Base-by-base conservation (phyloP, 495 filamentous ascomycete genomes). In the Xanthoparmelia taractica region DNA sequence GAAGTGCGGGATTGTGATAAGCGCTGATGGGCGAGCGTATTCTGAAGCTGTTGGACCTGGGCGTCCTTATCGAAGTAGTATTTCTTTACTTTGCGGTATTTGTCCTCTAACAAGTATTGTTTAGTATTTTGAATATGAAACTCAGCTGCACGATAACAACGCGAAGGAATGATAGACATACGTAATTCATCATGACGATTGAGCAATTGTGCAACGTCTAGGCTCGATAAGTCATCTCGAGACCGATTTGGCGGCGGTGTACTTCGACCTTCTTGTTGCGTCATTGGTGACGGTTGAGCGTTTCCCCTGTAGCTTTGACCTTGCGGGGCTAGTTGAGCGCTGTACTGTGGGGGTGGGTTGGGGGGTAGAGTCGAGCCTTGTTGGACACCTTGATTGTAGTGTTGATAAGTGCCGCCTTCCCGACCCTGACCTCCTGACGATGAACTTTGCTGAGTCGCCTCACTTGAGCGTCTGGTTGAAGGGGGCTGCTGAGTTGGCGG, bases 31-130 rank as follows among this genome's bases (percentile, higher is more conserved):
- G 95, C 94, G 54, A 98, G 84, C 7, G 90, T 93, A 72, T 98
- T 97, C 74, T 98, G 94, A 15, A 98, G 84, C 69, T 92, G 88
- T 72, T 97, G 91, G 15, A 98, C 90, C 71, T 97, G 93, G 55
- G 87, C 79, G 70, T 95, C 92, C 68, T 92, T 91, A 63, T 98
- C 94, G 72, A 97, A 98, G 72, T 97, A 98, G 66, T 96, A 88
- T 38, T 89, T 84, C 78, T 98, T 98, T 58, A 98, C 94, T 73
- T 97, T 97, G 75, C 91, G 91, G 72, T 98, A 98, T 78, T 98
- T 98, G 66, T 83, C 84, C 72, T 90, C 92, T 97, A 70, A 37
- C 45, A 48, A 41, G 57, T 31, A 18, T 23, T n/a, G 37, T 31
- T 65, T 62, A 48, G 48, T 60, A 54, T 47, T 8, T 8, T 52